Base-by-base conservation (phyloP, 163 green algal genomes). In the Scenedesmus sp. region DNA sequence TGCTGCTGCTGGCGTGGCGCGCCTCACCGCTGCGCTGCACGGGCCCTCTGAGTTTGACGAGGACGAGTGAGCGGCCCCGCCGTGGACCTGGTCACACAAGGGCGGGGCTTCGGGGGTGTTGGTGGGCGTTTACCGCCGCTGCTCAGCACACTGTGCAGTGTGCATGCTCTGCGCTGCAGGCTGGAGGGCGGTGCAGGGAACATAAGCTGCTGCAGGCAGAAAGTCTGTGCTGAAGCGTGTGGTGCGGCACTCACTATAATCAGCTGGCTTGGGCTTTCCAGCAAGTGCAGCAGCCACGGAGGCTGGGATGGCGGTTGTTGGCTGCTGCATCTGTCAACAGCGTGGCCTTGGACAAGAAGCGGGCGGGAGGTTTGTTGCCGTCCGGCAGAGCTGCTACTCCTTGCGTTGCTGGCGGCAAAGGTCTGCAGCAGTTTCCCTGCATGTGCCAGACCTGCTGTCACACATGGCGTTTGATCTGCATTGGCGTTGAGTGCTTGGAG, bases 11-110 rank as follows among this genome's bases (percentile, higher is more conserved):
- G 85, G 85, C 35, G 85, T 90, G 40, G 72, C 70, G 7, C 85
- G 85, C 15, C 65, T 90, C 30, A 90, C 85, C 20, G 70, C 70
- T 37, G 85, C 85, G 35, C 72, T 90, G 85, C 85, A 90, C 72
- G 85, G 85, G 5, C 85, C 85, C 33, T 90, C 85, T 30, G 85
- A 90, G 85, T 83, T 61, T 51, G 85, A 90, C 40, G 85, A 90
- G 85, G 85, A 90, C 44, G 85, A 90, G 85, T 90, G 51, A 89
- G 26, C 30, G 26, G 30, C 22, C 22, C 22, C 59, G 33, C 3
- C 9, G 59, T n/a, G 24, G 59, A 9, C 3, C 33, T 76, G 30
- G 16, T 3, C 4, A 30, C n/a, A n/a, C n/a, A 30, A 24, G 26
- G 70, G 70, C 12, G 70, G 22, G 70, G n/a, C n/a, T 46, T 18